Base-by-base conservation (phyloP, 805 yeast species). In the Ogataea wickerhamii region DNA sequence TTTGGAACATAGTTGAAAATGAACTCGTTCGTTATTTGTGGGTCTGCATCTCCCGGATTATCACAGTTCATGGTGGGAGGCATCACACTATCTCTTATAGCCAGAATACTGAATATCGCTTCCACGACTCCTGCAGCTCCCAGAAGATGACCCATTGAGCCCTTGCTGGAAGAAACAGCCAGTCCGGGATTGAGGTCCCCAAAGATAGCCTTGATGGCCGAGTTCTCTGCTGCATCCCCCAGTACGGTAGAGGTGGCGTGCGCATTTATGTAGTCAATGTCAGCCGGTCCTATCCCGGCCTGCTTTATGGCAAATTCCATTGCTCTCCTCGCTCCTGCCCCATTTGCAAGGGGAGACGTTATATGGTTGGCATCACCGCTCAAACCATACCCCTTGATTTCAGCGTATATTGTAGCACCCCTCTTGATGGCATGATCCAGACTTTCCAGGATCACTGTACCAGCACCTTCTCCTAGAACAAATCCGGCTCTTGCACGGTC, bases 81-180 rank as follows among this genome's bases (percentile, higher is more conserved):
- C 3, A 86, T 50, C 1, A 65, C 53, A 6, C 73, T 70, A 3
- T 76, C 58, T 27, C 73, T 58, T 32, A 91, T 51, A 0, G 96
- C 79, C 52, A 81, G 55, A 2, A 87, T 64, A 0, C 96, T 79
- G 58, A 87, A 86, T 1, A 88, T 79, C 3, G 94, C 77, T 53
- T 93, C 99, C 3, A 93, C 87, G 0, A 96, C 80, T 4, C 98
- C 99, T 0, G 98, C 93, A 1, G 96, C 98, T 1, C 98, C 98
- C 20, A 93, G 66, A 16, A 91, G 67, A 62, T 93, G 99, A 0
- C 99, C 99, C 28, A 85, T 83, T 0, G 96, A 77, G 1, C 97
- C 94, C 59, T 93, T 93, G 13, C 88, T 86, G 2, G 96, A 84
- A 1, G 93, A 78, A 1, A 93, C 77, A 29, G 70, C 67, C 11